These are phyloP conservation scores for Tritrichomonas foetus DNA, from an alignment of 208 protist genomes.

Conservation along the genomic window DNA sequence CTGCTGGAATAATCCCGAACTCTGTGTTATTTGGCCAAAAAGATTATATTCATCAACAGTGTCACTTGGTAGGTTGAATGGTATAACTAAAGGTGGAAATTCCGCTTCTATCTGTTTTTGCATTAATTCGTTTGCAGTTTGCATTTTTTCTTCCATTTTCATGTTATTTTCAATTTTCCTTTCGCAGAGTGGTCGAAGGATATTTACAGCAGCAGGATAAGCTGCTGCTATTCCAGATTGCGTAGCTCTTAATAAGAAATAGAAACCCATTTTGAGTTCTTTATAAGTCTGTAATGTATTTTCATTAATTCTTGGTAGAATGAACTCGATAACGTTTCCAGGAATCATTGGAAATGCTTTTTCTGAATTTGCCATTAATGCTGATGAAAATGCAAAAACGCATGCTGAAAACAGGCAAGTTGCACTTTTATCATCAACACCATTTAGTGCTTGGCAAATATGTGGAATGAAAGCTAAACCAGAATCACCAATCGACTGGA, in stretches of 20 bases:
- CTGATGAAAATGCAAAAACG: not conserved
- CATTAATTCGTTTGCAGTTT: not conserved
- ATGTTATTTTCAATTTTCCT: constrained; percentile 15
- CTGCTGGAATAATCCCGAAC: too few relatives aligned
- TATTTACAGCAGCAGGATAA: not conserved
- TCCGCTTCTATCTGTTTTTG: not conserved
- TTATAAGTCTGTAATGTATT: not conserved
- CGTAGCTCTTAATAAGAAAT: not conserved
- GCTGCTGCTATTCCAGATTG: not conserved
- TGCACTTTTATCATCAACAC: not conserved
- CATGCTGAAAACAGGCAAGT: not conserved
- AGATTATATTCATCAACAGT: not conserved
- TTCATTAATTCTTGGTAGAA: not conserved
- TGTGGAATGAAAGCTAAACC: not conserved
- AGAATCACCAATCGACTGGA: not conserved
- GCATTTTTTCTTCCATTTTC: not conserved
- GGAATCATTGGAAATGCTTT: not conserved
- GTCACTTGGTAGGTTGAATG: not conserved
- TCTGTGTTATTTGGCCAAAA: not conserved
- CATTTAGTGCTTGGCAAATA: not conserved
- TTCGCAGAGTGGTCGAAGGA: not conserved
- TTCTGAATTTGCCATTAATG: not conserved
- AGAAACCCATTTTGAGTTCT: not conserved
- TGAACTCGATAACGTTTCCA: not conserved
- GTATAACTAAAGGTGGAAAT: not conserved